Base-by-base conservation (phyloP, 352 stramenopile genomes). In the Pythium aquatile region DNA sequence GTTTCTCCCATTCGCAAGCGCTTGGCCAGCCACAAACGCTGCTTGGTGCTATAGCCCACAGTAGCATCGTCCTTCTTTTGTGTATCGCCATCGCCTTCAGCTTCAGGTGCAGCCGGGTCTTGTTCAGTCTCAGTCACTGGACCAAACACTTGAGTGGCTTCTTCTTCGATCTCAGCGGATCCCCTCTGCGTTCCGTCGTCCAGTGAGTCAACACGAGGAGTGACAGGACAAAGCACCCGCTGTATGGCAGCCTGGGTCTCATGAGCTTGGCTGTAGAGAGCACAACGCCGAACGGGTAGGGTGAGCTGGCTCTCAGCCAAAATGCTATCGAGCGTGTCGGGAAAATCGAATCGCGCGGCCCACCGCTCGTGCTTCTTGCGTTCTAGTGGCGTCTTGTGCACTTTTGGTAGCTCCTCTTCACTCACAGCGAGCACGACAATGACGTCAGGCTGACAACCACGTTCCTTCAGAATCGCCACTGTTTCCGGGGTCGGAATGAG, bases 391-490 rank as follows among this genome's bases (percentile, higher is more conserved):
- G 42, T 68, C 26, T 5, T 54, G 33, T 47, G 51, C 37, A 44
- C 5, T 10, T 30, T 6, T 28, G 28, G 14, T 17, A 59, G 51
- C 48, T 59, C 55, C n/a, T 37, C 53, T 30, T 81, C 70, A 5
- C 47, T 60, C 16, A 66, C 65, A 29, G 83, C 67, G 13, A 90
- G 44, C 1, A 81, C 11, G n/a, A 90, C 60, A 54, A 89, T 72
- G 7, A 65, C 48, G 13, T 92, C 76, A 17, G 81, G 81, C 2
- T 86, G 76, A 33, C 75, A 84, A n/a, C 55, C 52, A 35, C 68
- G 69, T 32, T 85, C 69, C 13, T 78, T 66, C 2, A 92, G 56
- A 11, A 66, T 67, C 8, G 66, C 65, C 17, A 83, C 46, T 0
- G 71, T 67, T 2, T 85, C 76, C 20, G 33, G 51, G 14, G 67